Evolutionary conservation across 805 yeast species (phyloP).

Genomic region (Lipomyces yamanashiensis): DNA sequence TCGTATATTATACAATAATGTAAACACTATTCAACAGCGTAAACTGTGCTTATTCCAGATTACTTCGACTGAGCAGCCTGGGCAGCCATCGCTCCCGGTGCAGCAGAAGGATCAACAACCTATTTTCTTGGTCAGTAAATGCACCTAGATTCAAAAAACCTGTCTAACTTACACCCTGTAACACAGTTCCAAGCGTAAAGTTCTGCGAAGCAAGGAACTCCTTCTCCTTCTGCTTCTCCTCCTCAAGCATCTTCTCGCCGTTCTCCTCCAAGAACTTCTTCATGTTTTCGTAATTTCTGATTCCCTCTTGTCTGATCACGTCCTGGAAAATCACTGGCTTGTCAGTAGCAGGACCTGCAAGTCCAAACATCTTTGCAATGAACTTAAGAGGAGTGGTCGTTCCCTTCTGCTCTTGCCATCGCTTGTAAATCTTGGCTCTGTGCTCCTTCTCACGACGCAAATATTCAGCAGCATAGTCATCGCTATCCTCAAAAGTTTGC

Average conservation of each 20-base stretch:
- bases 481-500: conserved; percentile 68
- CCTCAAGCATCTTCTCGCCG: conserved; percentile 57
- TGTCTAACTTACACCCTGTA: conserved; percentile 56
- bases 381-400: conserved; percentile 16
- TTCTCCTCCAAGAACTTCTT: conserved; percentile 84
- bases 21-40: not conserved
- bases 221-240: conserved; percentile 56
- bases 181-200: conserved; percentile 79
- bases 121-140: not conserved
- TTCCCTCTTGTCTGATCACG: conserved; percentile 87
- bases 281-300: conserved; percentile 82
- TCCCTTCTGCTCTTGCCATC: conserved; percentile 49
- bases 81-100: conserved; percentile 7
- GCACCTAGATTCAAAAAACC: not conserved
- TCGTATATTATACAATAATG: conserved; percentile 1
- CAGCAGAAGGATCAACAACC: conserved; percentile 21
- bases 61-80: conserved; percentile 5
- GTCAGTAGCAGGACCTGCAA: conserved; percentile 49
- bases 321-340: conserved; percentile 79
- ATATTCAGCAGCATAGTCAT: conserved; percentile 76
- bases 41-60: not conserved
- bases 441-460: conserved; percentile 73
- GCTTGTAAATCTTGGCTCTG: conserved; percentile 61
- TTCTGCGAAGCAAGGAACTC: conserved; percentile 83
- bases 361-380: conserved; percentile 39